phyloP scores from a whole-genome alignment of 148 eudicot species.

The Rhododendron vialii region DNA sequence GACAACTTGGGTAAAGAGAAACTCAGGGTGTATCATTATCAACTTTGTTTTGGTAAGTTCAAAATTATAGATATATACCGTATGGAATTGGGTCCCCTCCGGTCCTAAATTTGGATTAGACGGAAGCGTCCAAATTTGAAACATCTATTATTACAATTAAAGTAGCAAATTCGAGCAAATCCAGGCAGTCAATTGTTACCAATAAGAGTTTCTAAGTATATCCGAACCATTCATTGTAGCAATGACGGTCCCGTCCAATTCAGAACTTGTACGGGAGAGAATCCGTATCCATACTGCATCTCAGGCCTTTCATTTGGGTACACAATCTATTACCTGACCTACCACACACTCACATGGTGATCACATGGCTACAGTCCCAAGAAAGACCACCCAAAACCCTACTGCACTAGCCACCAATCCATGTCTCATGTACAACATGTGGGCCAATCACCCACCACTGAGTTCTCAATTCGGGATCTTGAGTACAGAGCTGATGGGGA shows the following conservation, averaged over 20 bases:
- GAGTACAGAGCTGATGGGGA: too few species aligned
- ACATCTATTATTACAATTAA: too few species aligned
- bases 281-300: too few species aligned
- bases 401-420: background rate
- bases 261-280: background rate
- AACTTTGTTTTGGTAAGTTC: background rate
- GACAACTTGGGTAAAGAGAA: background rate
- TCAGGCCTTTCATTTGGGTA: background rate
- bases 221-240: too few species aligned
- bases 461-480: background rate
- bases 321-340: background rate
- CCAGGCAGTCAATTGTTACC: background rate
- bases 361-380: slow-evolving; percentile 7
- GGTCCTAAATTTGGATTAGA: background rate
- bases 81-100: too few species aligned
- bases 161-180: too few species aligned
- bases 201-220: background rate
- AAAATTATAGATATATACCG: background rate
- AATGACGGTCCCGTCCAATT: background rate
- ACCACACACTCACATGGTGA: background rate
- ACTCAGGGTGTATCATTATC: background rate
- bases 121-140: background rate
- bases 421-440: background rate
- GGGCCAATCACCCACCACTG: background rate
- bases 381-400: background rate